phyloP scores from a whole-genome alignment of 1,284 basidiomycete species.

The Rhodofomes roseus region DNA sequence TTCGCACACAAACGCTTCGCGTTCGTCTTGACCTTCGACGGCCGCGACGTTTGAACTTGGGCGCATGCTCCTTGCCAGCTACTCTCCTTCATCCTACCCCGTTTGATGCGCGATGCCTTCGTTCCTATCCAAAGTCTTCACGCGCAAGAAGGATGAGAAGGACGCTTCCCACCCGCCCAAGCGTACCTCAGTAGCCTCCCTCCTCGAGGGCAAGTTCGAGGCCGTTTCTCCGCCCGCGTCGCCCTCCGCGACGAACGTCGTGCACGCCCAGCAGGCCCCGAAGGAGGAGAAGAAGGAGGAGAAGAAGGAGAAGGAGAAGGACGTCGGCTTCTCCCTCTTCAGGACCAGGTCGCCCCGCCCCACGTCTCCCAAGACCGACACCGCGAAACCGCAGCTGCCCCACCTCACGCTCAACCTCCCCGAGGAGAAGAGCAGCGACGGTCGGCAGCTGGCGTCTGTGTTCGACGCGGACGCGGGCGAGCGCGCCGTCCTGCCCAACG shows the following conservation, averaged over 20 bases:
- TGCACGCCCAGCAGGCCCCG: conserved; percentile 19
- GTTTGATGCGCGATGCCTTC: conserved; percentile 53
- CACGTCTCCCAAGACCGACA: conserved; percentile 26
- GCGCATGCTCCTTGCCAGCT: background rate
- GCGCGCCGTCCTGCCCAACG: conserved; percentile 38
- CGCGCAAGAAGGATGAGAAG: conserved; percentile 64
- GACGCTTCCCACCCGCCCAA: conserved; percentile 35
- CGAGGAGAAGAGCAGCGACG: conserved; percentile 43
- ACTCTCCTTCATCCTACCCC: conserved; percentile 4
- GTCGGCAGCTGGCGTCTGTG: conserved; percentile 47
- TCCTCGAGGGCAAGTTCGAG: conserved; percentile 73
- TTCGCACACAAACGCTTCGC: background rate
- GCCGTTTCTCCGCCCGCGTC: conserved; percentile 54
- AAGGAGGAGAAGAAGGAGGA: conserved; percentile 29
- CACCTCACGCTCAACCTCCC: conserved; percentile 61
- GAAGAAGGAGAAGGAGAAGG: conserved; percentile 40
- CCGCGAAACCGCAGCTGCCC: conserved; percentile 35
- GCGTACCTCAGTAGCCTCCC: conserved; percentile 38
- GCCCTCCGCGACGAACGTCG: conserved; percentile 42
- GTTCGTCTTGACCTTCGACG: background rate
- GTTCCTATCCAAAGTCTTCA: conserved; percentile 73
- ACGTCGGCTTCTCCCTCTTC: conserved; percentile 43
- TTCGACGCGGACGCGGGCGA: conserved; percentile 56
- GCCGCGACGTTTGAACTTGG: conserved; percentile 5
- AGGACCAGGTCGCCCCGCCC: conserved; percentile 41